These are phyloP conservation scores for Russula vinacea DNA, from an alignment of 768 basidiomycete species.

Conservation along the genomic window DNA sequence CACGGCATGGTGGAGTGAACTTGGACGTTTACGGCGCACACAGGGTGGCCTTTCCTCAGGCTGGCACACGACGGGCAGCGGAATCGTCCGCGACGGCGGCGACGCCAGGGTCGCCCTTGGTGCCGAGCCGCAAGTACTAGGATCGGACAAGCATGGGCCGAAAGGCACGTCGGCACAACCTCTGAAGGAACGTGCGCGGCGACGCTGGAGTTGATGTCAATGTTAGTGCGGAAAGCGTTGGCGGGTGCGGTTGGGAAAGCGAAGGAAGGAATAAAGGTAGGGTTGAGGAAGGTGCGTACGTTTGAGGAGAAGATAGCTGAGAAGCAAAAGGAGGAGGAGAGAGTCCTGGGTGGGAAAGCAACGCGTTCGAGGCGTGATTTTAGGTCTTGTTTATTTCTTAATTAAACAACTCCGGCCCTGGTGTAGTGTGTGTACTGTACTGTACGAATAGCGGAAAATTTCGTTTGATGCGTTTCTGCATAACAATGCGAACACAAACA, in stretches of 20 bases:
- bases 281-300: slow-evolving; percentile 33
- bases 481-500: too few relatives aligned
- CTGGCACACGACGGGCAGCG: slow-evolving; percentile 59
- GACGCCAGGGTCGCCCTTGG: slow-evolving; percentile 57
- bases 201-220: slow-evolving; percentile 35
- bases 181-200: slow-evolving; percentile 36
- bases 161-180: slow-evolving; percentile 51
- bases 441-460: too few relatives aligned
- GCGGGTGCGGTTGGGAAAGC: slow-evolving; percentile 31
- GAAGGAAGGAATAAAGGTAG: slow-evolving; percentile 34
- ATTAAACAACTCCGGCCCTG: too few relatives aligned
- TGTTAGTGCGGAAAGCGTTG: slow-evolving; percentile 32
- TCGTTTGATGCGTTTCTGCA: too few relatives aligned
- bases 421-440: too few relatives aligned
- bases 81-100: slow-evolving; percentile 47
- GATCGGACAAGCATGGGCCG: slow-evolving; percentile 66
- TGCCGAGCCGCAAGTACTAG: slow-evolving; percentile 68
- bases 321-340: slow-evolving; percentile 38
- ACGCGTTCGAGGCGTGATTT: slow-evolving; percentile 38
- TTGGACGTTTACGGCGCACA: slow-evolving; percentile 52
- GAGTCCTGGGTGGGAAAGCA: slow-evolving; percentile 39
- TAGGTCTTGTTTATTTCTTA: too few relatives aligned
- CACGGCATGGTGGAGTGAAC: slow-evolving; percentile 68
- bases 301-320: slow-evolving; percentile 37
- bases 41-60: slow-evolving; percentile 41